Conservation (phyloP, 2,329 filamentous ascomycete genomes). For the Ophiostoma ulmi region DNA sequence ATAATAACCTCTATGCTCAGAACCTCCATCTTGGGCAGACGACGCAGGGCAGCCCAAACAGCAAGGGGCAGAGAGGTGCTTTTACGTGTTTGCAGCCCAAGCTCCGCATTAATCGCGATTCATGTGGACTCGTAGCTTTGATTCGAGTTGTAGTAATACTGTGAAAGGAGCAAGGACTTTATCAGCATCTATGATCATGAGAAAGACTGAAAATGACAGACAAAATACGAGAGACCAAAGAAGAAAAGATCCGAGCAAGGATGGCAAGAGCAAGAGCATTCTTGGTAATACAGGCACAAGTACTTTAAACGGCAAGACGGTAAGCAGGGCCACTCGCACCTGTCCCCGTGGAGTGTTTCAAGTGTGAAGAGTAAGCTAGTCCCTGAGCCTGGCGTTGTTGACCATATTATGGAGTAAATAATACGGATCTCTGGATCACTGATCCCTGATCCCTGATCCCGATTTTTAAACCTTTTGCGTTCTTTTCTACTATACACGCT, state of each 20-base stretch:
- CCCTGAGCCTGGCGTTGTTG: background rate
- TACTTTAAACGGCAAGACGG: background rate
- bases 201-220: no score
- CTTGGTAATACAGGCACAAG: background rate
- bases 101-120: background rate
- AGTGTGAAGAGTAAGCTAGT: background rate
- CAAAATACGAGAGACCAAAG: background rate
- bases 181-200: no score
- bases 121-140: background rate
- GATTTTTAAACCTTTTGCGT: no score
- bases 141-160: no score
- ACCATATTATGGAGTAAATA: no score
- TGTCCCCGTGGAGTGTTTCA: constrained; percentile 5
- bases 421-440: background rate
- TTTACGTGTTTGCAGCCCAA: background rate
- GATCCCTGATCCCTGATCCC: background rate
- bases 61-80: background rate
- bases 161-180: no score
- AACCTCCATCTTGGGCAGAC: no score
- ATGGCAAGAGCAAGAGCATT: background rate
- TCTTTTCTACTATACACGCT: no score
- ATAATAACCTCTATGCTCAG: no score
- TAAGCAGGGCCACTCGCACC: background rate
- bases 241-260: background rate
- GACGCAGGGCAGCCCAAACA: background rate